phyloP scores from a whole-genome alignment of 176 grass and related monocot genomes.

The Carex myosuroides region DNA sequence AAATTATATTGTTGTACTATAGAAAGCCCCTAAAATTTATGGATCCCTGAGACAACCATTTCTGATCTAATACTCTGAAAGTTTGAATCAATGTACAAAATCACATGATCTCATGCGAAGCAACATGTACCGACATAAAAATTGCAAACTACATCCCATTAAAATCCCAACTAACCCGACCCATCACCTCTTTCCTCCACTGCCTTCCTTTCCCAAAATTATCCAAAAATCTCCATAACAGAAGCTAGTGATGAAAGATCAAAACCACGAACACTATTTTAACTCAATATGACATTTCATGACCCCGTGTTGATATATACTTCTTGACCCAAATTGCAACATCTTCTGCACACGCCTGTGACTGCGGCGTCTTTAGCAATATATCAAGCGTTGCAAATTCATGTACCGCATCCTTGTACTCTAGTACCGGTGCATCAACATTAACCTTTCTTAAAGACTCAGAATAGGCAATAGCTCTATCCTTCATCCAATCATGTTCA shows the following conservation, averaged over 20 bases:
- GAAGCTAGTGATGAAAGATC: neutral
- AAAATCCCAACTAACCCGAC: neutral
- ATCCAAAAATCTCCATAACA: neutral
- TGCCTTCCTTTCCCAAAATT: neutral
- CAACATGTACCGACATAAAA: constrained; percentile 10
- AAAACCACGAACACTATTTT: neutral
- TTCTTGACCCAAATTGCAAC: constrained; percentile 76
- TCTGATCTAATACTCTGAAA: constrained; percentile 2
- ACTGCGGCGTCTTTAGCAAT: constrained; percentile 41
- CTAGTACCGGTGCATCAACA: constrained; percentile 51
- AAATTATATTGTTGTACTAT: too few species aligned
- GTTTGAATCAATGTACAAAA: constrained; percentile 13
- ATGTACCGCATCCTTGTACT: constrained; percentile 68
- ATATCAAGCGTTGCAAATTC: constrained; percentile 57
- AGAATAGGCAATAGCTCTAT: constrained; percentile 56
- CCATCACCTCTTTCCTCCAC: neutral
- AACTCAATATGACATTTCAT: constrained; percentile 61
- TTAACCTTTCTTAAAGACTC: constrained; percentile 62
- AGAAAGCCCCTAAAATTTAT: too few species aligned
- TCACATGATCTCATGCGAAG: constrained; percentile 5
- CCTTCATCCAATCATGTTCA: constrained; percentile 74
- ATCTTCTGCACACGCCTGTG: constrained; percentile 56
- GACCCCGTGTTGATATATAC: constrained; percentile 60
- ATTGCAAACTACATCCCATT: constrained; percentile 17
- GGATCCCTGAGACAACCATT: neutral